Percentiles rank a stretch among this genome's conserved stretches.
These are phyloP conservation scores for Alternaria consortialis DNA, from an alignment of 2,329 filamentous ascomycete genomes.

Conservation along the genomic window DNA sequence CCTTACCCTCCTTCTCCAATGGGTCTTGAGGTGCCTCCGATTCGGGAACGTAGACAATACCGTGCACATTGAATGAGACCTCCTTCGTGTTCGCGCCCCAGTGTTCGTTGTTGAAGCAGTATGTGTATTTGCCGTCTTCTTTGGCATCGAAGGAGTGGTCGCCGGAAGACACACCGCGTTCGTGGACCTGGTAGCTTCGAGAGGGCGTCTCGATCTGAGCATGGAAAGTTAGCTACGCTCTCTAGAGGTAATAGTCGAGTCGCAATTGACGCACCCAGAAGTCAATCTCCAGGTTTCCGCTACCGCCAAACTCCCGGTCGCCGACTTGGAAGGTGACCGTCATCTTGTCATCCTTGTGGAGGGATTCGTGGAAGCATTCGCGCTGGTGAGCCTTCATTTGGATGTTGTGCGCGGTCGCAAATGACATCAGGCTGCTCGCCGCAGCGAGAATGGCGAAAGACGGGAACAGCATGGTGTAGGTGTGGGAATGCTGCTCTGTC, in stretches of 20 bases:
- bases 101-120: slow-evolving; percentile 99
- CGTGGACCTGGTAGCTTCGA: slow-evolving; percentile 78
- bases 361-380: slow-evolving; percentile 95
- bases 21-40: slow-evolving; percentile 84
- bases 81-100: slow-evolving; percentile 97
- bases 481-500: slow-evolving; percentile 22
- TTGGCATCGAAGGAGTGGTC: slow-evolving; percentile 91
- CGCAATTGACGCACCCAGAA: slow-evolving; percentile 78
- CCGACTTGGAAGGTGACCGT: slow-evolving; percentile 98
- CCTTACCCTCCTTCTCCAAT: slow-evolving; percentile 84
- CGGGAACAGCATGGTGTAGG: slow-evolving; percentile 47
- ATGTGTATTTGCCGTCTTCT: slow-evolving; percentile 86
- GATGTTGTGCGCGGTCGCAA: slow-evolving; percentile 88
- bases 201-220: slow-evolving; percentile 78
- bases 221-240: slow-evolving; percentile 15
- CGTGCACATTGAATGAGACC: slow-evolving; percentile 99
- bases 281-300: slow-evolving; percentile 94
- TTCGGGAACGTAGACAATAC: slow-evolving; percentile 96
- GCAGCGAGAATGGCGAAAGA: slow-evolving; percentile 51
- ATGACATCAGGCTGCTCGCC: slow-evolving; percentile 67
- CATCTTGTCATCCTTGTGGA: slow-evolving; percentile 97
- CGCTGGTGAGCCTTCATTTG: slow-evolving; percentile 90
- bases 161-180: slow-evolving; percentile 84
- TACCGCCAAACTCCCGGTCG: slow-evolving; percentile 92
- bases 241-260: not conserved